phyloP scores from a whole-genome alignment of 2,329 filamentous ascomycete genomes.

The Fusarium hostae region DNA sequence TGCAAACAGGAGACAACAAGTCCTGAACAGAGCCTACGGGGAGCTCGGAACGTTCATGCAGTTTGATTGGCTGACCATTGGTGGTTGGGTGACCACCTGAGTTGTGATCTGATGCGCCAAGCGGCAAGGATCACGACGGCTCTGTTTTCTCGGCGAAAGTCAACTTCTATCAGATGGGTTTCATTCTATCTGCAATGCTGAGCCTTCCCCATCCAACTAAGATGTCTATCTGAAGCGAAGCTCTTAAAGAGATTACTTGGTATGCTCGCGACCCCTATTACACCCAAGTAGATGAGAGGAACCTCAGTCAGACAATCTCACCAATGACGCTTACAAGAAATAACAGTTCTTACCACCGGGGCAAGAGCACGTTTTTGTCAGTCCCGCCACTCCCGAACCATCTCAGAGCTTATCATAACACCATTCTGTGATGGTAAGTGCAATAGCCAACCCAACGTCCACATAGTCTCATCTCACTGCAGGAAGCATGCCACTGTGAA shows the following conservation, averaged over 20 bases:
- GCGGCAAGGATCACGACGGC: background rate
- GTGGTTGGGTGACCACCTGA: background rate
- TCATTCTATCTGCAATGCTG: background rate
- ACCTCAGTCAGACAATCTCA: background rate
- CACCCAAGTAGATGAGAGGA: background rate
- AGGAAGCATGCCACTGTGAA: background rate
- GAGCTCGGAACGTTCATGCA: background rate
- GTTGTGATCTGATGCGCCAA: background rate
- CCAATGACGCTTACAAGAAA: background rate
- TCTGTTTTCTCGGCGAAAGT: background rate
- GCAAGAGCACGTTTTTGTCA: background rate
- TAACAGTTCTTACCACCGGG: background rate
- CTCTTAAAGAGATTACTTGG: fast-evolving
- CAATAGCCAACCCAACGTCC: background rate
- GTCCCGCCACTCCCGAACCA: conserved; percentile 1
- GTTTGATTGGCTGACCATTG: background rate
- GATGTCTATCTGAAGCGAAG: fast-evolving
- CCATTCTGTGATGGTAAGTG: background rate
- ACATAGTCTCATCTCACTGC: background rate
- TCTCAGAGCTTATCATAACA: background rate
- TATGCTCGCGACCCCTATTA: background rate
- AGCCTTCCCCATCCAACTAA: fast-evolving
- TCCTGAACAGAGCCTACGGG: background rate
- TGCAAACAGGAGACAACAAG: background rate
- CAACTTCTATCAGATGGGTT: background rate